Evolutionary conservation across 31 red algal species (phyloP), one percentile per base, ranked within the genome.

Genomic region (Porphyra umbilicalis): DNA sequence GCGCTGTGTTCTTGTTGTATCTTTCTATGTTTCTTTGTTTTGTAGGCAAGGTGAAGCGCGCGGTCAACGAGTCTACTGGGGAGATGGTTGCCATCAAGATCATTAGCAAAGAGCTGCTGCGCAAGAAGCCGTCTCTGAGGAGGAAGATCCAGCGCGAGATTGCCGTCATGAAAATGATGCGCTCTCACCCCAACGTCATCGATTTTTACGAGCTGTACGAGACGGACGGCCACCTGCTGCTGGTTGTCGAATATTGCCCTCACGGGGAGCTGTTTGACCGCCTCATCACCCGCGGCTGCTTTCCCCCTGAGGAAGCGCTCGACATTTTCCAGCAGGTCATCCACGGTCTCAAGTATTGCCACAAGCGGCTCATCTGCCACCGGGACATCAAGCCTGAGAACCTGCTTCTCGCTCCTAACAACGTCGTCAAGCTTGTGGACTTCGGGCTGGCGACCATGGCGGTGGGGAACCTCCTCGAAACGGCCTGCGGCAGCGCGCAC

Each of bases 371-470:
- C 83, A 99, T 99, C 40, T 92, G 90, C 39, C 97, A 99, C 88
- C 97, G 97, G 40, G 97, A 99, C 75, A 83, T 99, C 57, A 99
- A 99, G 85, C 97, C 97, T 0, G 97, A 99, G 81, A 99, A 99
- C 77, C 76, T 98, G 25, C 84, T 98, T 30, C 87, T 98, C 34
- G 92, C 85, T 9, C 78, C 78, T 15, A 75, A 91, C 77, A 85
- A 90, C n/a, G 38, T 76, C 31, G 75, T 98, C 35, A 92, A 91
- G 79, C 85, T 98, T 18, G 92, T 84, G 35, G 96, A 98, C 81
- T 98, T 98, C 84, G 96, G 96, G 15, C 90, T 98, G 88, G 89
- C 96, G 34, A 90, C 80, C 32, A 38, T 93, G 35, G 39, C 80
- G 31, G 89, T 85, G n/a, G 95, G 90, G 6, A 85, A 75, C 20